phyloP scores from a whole-genome alignment of 495 filamentous ascomycete genomes.

The Annulohypoxylon moriforme region DNA sequence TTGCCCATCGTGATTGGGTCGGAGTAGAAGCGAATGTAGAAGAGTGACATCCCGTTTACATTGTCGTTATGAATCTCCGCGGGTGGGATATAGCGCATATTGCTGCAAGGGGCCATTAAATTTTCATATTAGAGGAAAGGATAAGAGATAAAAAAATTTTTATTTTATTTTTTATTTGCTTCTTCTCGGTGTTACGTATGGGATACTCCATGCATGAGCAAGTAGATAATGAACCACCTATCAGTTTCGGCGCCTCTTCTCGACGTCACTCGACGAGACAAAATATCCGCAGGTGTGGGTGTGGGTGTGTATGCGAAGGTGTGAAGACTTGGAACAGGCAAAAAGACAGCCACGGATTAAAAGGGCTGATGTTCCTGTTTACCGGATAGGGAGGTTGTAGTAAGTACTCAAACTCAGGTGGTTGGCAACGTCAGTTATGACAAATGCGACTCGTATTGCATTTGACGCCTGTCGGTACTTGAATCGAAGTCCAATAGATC shows the following conservation, averaged over 20 bases:
- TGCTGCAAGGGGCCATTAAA: slow-evolving; percentile 42
- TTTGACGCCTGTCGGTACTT: slow-evolving; percentile 40
- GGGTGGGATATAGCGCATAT: slow-evolving; percentile 31
- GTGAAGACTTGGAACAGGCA: slow-evolving; percentile 40
- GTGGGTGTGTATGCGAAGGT: slow-evolving; percentile 13
- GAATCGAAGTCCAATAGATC: slow-evolving; percentile 30
- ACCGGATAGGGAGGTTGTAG: slow-evolving; percentile 36
- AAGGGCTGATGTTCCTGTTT: slow-evolving; percentile 40
- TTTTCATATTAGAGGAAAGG: slow-evolving; percentile 25
- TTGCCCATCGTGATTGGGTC: slow-evolving; percentile 24
- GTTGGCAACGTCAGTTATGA: slow-evolving; percentile 41
- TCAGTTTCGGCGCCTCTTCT: slow-evolving; percentile 20
- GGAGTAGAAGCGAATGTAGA: slow-evolving; percentile 35
- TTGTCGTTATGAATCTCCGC: slow-evolving; percentile 26
- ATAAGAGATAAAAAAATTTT: slow-evolving; percentile 13
- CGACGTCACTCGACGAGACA: slow-evolving; percentile 35
- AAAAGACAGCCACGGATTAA: slow-evolving; percentile 39
- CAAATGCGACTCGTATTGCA: slow-evolving; percentile 43
- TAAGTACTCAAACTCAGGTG: slow-evolving; percentile 14
- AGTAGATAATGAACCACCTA: slow-evolving; percentile 23
- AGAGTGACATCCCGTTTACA: slow-evolving; percentile 23
- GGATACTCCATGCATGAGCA: slow-evolving; percentile 27
- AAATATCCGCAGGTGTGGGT: slow-evolving; percentile 36
- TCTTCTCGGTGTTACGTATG: slow-evolving; percentile 36
- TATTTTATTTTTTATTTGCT: slow-evolving; percentile 7